Percentiles rank a stretch among this genome's conserved stretches.
Evolutionary conservation across 768 basidiomycete genomes (phyloP).

Genomic region (Cystofilobasidium bisporidii): DNA sequence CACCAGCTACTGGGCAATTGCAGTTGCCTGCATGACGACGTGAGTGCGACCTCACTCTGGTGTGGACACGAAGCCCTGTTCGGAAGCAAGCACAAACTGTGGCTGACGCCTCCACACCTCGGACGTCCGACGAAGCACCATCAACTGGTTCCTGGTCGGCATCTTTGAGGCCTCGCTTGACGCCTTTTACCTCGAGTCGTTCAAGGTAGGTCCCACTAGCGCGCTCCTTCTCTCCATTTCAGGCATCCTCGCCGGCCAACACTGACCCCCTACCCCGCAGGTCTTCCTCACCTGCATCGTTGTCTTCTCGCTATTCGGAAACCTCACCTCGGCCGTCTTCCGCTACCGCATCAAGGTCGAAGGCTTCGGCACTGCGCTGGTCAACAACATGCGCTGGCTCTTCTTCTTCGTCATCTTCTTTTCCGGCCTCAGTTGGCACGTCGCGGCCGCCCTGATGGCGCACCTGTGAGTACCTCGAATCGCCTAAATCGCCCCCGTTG

Average conservation of each 20-base stretch:
- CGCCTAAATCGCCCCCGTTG: too few relatives aligned
- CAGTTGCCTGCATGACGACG: background rate
- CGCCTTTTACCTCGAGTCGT: constrained; percentile 4
- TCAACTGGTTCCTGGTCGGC: constrained; percentile 11
- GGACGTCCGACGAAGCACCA: background rate
- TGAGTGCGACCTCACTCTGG: too few relatives aligned
- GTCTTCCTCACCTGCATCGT: constrained; percentile 16
- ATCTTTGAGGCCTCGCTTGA: background rate
- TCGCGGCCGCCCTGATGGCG: constrained; percentile 17
- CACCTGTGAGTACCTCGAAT: too few relatives aligned
- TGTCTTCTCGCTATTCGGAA: constrained; percentile 8
- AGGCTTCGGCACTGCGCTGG: constrained; percentile 35
- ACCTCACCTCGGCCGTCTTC: constrained; percentile 30
- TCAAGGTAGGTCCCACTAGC: background rate
- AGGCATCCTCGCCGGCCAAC: background rate
- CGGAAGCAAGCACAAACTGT: too few relatives aligned
- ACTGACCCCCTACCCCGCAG: background rate
- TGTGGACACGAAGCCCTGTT: too few relatives aligned
- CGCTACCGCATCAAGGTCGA: constrained; percentile 36
- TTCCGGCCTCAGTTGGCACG: background rate
- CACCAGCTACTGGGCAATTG: constrained; percentile 5
- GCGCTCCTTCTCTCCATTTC: background rate
- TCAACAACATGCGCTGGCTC: constrained; percentile 36
- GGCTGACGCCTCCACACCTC: too few relatives aligned
- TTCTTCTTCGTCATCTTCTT: constrained; percentile 4